Conservation (phyloP, 495 filamentous ascomycete species). For the Trichoderma orchidacearum region DNA sequence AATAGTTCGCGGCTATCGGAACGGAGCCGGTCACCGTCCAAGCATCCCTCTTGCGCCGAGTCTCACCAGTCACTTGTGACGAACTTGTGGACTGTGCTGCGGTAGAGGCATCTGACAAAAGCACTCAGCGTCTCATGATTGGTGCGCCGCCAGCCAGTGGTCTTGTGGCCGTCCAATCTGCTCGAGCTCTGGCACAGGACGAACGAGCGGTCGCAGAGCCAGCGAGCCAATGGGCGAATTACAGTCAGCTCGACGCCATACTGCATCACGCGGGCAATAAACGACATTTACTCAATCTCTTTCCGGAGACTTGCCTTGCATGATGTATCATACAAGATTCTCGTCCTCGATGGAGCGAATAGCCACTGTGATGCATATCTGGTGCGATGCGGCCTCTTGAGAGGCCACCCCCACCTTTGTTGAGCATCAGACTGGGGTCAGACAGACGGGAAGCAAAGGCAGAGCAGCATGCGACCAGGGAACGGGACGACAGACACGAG, state of each 20-base stretch:
- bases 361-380: neutral
- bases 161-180: conserved; percentile 14
- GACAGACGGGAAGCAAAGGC: neutral
- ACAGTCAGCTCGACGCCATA: conserved; percentile 12
- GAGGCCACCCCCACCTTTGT: neutral
- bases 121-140: conserved; percentile 14
- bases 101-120: conserved; percentile 4
- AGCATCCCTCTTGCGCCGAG: neutral
- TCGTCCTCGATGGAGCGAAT: neutral
- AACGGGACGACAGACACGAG: neutral
- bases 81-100: conserved; percentile 24
- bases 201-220: conserved; percentile 9
- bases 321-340: neutral
- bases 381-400: neutral
- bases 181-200: conserved; percentile 11
- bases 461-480: neutral
- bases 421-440: neutral
- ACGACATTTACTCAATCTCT: neutral
- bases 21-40: neutral
- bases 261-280: neutral
- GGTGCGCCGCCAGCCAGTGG: conserved; percentile 12
- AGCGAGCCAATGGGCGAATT: conserved; percentile 10
- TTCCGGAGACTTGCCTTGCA: neutral
- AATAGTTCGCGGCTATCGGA: neutral
- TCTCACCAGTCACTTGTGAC: conserved; percentile 9